Base-by-base conservation (phyloP, 495 filamentous ascomycete species). In the Penicillium nucicola region DNA sequence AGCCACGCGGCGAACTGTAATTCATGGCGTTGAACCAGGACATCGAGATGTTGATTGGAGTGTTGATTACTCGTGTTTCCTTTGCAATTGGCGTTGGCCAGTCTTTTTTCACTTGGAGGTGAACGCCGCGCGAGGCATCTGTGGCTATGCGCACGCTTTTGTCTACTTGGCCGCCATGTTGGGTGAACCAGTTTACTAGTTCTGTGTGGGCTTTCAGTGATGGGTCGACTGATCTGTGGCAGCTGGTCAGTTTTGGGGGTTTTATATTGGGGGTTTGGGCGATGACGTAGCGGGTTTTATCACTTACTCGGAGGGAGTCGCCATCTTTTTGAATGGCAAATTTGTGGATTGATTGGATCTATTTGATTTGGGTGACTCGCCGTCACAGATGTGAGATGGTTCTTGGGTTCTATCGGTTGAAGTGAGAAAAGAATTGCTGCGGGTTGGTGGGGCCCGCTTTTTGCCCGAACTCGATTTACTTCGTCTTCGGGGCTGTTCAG, bases 11-110 rank as follows among this genome's bases (percentile, higher is more conserved):
- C 0, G 37, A 58, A 10, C 48, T 48, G 12, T 68, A 53, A 12
- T 69, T 65, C 23, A 79, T 66, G 7, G 74, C 75, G 42, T 81
- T 79, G 48, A 77, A 76, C 54, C 78, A 77, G 13, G 79, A 81
- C 48, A 83, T 65, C 6, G 79, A 74, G 2, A 76, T 57, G 2
- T 56, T 47, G 17, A 79, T 55, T 0, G 79, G 77, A 4, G 72
- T 75, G 47, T 66, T 69, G 47, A 75, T 70, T 17, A 76, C 66
- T 15, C 61, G 59, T 14, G 71, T 74, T 31, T 71, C 66, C 36
- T 47, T 64, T 20, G 54, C 52, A 19, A 67, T 47, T 5, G 62
- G 17, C 3, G 57, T 32, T 6, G 53, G 44, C 64, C 57, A 57
- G 45, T 61, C 59, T 38, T 53, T 50, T 36, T 58, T 65, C 36